Conservation (phyloP, 1,284 basidiomycete species). For the Microbotryomycetes sp. region DNA sequence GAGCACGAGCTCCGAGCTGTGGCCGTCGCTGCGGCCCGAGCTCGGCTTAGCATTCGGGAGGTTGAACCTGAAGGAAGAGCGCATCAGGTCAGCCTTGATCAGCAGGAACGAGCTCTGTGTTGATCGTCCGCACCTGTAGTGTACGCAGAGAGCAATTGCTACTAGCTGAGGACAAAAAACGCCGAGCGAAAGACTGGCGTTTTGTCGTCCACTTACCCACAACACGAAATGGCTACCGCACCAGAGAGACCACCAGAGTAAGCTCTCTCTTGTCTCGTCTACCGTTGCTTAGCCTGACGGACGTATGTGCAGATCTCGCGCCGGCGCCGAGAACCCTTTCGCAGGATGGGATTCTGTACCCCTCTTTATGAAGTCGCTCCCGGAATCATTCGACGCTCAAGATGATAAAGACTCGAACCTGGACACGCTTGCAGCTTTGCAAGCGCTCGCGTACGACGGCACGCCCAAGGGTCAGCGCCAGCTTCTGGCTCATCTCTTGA, state of each 20-base stretch:
- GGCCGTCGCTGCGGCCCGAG: neutral
- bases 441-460: conserved; percentile 79
- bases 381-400: conserved; percentile 38
- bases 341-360: conserved; percentile 46
- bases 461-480: conserved; percentile 75
- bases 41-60: neutral
- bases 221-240: neutral
- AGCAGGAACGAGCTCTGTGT: too few species aligned
- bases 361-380: conserved; percentile 86
- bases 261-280: neutral
- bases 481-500: too few species aligned
- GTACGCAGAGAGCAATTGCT: too few species aligned
- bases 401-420: conserved; percentile 45
- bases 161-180: neutral
- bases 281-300: neutral
- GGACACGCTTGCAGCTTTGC: conserved; percentile 68
- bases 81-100: too few species aligned
- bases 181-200: neutral
- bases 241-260: conserved; percentile 8
- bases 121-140: too few species aligned
- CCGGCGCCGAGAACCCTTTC: conserved; percentile 8
- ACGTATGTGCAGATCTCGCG: conserved; percentile 1
- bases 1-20: too few species aligned
- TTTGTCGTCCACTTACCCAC: neutral
- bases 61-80: too few species aligned